Conservation (phyloP, 129 eudicot species). For the Centella asiatica region DNA sequence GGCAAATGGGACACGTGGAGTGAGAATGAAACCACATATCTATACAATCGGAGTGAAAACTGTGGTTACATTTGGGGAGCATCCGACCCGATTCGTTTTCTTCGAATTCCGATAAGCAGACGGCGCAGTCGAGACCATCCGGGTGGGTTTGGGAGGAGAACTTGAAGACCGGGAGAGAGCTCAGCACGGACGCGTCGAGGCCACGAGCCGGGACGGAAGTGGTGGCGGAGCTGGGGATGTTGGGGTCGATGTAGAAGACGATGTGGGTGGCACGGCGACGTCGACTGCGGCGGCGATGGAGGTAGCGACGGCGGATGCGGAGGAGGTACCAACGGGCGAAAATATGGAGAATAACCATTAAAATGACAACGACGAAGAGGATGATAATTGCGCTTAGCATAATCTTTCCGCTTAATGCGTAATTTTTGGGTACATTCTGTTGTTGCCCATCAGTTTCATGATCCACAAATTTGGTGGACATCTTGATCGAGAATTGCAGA, state of each 20-base stretch:
- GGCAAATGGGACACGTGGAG: constrained; percentile 49
- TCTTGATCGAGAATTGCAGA: too few relatives aligned
- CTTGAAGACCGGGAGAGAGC: constrained; percentile 27
- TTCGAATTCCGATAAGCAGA: constrained; percentile 51
- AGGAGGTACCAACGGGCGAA: constrained; percentile 42
- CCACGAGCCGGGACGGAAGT: constrained; percentile 17
- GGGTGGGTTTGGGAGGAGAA: constrained; percentile 12
- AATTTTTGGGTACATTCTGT: constrained; percentile 15
- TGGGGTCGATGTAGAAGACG: constrained; percentile 23
- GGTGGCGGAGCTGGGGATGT: not conserved
- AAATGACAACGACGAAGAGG: constrained; percentile 32
- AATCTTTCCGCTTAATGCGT: constrained; percentile 36
- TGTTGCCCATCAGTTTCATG: not conserved
- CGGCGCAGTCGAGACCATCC: constrained; percentile 32
- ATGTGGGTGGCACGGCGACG: constrained; percentile 16
- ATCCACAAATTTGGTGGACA: not conserved
- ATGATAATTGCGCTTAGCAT: constrained; percentile 41
- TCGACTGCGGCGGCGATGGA: constrained; percentile 32
- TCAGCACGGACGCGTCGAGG: constrained; percentile 21
- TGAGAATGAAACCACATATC: constrained; percentile 52
- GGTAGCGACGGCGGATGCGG: constrained; percentile 24
- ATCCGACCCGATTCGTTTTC: constrained; percentile 30
- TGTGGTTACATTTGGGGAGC: constrained; percentile 37
- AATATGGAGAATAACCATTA: constrained; percentile 37
- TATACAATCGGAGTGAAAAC: constrained; percentile 39